Evolutionary conservation across 805 yeast genomes (phyloP).

Genomic region (Candida ficus): DNA sequence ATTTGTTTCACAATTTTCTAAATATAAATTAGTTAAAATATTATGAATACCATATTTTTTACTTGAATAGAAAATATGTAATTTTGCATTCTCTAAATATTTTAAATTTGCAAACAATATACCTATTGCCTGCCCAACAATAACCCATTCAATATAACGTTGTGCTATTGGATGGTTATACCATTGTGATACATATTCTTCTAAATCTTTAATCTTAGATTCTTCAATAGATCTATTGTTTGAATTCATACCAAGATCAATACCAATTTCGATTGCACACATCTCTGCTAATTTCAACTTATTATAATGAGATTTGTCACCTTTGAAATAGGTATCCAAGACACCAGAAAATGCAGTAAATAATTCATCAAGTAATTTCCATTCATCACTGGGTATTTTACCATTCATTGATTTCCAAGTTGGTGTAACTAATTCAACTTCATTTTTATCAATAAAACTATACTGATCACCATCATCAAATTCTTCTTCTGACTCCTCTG

Average conservation of each 20-base stretch:
- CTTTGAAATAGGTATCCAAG: background rate
- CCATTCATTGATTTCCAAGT: constrained; percentile 1
- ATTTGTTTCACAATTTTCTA: background rate
- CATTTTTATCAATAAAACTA: background rate
- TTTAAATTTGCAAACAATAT: constrained; percentile 6
- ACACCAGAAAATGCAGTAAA: constrained; percentile 1
- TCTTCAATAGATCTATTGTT: constrained; percentile 2
- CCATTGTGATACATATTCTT: constrained; percentile 1
- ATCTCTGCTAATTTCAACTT: constrained; percentile 5
- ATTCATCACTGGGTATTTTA: constrained; percentile 1
- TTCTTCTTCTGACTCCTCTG: constrained; percentile 3
- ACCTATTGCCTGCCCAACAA: constrained; percentile 17
- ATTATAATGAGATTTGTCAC: background rate
- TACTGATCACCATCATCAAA: background rate
- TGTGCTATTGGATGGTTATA: constrained; percentile 7
- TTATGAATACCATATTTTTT: background rate
- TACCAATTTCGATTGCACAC: constrained; percentile 10
- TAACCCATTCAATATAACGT: constrained; percentile 9
- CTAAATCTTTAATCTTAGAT: constrained; percentile 5
- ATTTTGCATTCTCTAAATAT: background rate
- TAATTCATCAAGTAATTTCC: constrained; percentile 5
- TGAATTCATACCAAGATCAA: constrained; percentile 8
- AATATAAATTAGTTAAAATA: background rate
- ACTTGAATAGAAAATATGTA: constrained; percentile 4
- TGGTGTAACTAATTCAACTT: too few relatives aligned